These are phyloP conservation scores for Ceriops decandra DNA, from an alignment of 345 rosid genomes.

Conservation along the genomic window DNA sequence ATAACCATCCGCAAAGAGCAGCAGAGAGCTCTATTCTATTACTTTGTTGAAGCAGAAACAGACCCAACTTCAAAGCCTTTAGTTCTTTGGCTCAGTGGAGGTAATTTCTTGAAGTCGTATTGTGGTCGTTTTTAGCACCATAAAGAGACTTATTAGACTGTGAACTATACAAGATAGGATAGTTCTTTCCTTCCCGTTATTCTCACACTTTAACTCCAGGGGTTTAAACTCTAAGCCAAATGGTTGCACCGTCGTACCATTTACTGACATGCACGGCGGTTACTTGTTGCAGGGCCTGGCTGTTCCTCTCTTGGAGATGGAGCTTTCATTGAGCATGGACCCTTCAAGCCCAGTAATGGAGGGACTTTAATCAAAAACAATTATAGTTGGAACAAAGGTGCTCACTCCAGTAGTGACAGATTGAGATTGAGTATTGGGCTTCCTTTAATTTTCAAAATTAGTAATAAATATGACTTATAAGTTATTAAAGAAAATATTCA, in stretches of 20 bases:
- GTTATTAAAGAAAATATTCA: too few species aligned
- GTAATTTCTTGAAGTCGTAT: background rate
- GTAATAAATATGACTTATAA: too few species aligned
- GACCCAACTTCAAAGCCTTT: slow-evolving; percentile 11
- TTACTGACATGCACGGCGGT: too few species aligned
- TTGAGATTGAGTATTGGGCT: background rate
- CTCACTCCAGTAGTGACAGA: background rate
- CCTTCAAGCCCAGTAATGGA: slow-evolving; percentile 2
- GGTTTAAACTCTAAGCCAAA: background rate
- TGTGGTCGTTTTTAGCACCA: background rate
- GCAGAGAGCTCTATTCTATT: slow-evolving; percentile 15
- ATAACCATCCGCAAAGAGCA: slow-evolving; percentile 9
- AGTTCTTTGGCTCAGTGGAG: slow-evolving; percentile 18
- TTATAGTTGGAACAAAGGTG: slow-evolving; percentile 20
- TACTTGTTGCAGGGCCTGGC: slow-evolving; percentile 7
- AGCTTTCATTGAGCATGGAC: slow-evolving; percentile 7
- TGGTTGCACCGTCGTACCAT: too few species aligned
- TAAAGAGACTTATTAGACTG: background rate
- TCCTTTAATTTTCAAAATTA: too few species aligned
- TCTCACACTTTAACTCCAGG: background rate
- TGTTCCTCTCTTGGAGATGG: slow-evolving; percentile 16
- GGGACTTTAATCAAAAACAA: background rate
- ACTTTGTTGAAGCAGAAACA: slow-evolving; percentile 20
- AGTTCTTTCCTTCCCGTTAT: too few species aligned
- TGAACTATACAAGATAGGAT: too few species aligned